Evolutionary conservation across 2,329 filamentous ascomycete species (phyloP), one percentile per base, ranked within the genome.

Genomic region (Xylariaceae sp.): DNA sequence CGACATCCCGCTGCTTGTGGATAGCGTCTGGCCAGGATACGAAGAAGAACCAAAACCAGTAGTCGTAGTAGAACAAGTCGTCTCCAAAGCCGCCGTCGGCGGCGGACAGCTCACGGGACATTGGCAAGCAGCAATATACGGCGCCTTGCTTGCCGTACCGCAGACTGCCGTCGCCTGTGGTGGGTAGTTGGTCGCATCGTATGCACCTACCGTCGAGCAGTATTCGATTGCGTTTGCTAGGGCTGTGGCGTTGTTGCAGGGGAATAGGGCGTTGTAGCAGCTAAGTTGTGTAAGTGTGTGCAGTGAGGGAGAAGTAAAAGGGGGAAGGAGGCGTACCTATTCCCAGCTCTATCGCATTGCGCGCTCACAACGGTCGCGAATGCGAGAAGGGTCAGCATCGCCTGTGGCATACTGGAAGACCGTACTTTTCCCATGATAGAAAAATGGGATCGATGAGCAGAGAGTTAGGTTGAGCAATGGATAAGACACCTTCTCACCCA

Each of bases 231-330:
- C 67, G 45, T 64, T 53, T 0, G 53, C 48, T 10, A 69, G 15
- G 44, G 60, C 65, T 5, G 59, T 44, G 4, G 62, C 23, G 37
- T 61, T 62, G 7, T 64, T 57, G 56, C 67, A 68, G 55, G 61
- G 67, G 58, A 69, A 68, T 17, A 69, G 49, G 2, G 67, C 67
- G 39, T 61, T 61, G 44, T 65, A 63, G n/a, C 67, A 69, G 41
- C 67, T 69, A 10, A 11, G 10, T 4, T 2, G 30, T 8, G 7
- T 10, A 10, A 15, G 18, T 3, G 39, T 0, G n/a, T n/a, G n/a
- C n/a, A n/a, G n/a, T n/a, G n/a, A n/a, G n/a, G n/a, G n/a, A n/a
- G n/a, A n/a, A n/a, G n/a, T n/a, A n/a, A 4, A 18, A 18, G 34
- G 10, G 35, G 13, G 30, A 17, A 17, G 15, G 7, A n/a, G n/a